These are phyloP conservation scores for Viridothelium virens DNA, from an alignment of 495 filamentous ascomycete species.

Conservation along the genomic window DNA sequence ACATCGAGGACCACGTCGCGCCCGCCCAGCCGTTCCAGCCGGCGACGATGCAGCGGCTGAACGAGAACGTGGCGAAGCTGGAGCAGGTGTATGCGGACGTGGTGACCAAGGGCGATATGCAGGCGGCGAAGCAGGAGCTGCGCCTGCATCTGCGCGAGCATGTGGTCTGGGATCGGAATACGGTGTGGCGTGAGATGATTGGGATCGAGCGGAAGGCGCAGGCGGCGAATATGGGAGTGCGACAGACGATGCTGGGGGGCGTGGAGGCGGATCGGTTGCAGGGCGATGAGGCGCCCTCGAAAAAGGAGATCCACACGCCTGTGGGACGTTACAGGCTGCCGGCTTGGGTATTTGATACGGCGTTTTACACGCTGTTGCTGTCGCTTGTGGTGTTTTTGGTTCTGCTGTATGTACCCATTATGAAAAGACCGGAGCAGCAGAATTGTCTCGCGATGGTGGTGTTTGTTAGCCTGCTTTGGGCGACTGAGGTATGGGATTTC, in stretches of 20 bases:
- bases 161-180: constrained; percentile 98
- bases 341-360: constrained; percentile 71
- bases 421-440: constrained; percentile 81
- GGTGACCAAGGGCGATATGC: constrained; percentile 69
- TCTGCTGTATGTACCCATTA: constrained; percentile 64
- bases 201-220: constrained; percentile 94
- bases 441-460: constrained; percentile 92
- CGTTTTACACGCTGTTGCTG: constrained; percentile 65
- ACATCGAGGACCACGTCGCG: constrained; percentile 64
- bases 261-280: constrained; percentile 66
- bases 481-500: constrained; percentile 66
- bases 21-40: constrained; percentile 67
- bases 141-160: constrained; percentile 90
- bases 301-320: constrained; percentile 70
- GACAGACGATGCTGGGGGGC: constrained; percentile 71
- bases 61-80: constrained; percentile 60
- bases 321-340: constrained; percentile 69
- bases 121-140: constrained; percentile 70
- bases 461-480: constrained; percentile 91
- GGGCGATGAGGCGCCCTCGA: constrained; percentile 63
- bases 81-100: constrained; percentile 74
- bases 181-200: constrained; percentile 98
- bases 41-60: constrained; percentile 59
- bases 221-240: constrained; percentile 80
- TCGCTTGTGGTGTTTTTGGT: constrained; percentile 65